These are phyloP conservation scores for Blastomyces gilchristii DNA, from an alignment of 2,329 filamentous ascomycete species.

Conservation along the genomic window DNA sequence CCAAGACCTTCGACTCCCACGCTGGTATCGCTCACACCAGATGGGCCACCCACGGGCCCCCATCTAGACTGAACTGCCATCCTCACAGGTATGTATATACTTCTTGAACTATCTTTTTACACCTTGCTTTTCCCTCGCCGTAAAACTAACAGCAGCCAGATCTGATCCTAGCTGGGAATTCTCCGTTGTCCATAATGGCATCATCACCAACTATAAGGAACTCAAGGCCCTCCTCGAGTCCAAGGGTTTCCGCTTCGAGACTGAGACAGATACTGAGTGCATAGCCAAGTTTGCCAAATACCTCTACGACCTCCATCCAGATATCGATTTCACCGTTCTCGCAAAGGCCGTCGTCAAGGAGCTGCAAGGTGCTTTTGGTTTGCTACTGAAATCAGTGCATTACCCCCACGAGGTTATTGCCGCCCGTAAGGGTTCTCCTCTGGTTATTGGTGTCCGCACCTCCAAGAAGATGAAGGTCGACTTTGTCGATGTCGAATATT, in stretches of 20 bases:
- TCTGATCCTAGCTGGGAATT: slow-evolving; percentile 96
- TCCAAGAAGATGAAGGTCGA: slow-evolving; percentile 99
- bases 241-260: slow-evolving; percentile 99
- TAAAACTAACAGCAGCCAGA: slow-evolving; percentile 37
- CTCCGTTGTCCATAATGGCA: slow-evolving; percentile 95
- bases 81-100: slow-evolving; percentile 70
- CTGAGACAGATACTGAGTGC: slow-evolving; percentile 97
- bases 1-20: slow-evolving; percentile 94
- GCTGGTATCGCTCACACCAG: slow-evolving; percentile 97
- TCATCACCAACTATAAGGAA: slow-evolving; percentile 99
- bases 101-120: too few relatives aligned
- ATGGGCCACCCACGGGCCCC: slow-evolving; percentile 95
- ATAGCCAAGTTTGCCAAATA: slow-evolving; percentile 99
- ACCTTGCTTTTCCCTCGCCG: not conserved
- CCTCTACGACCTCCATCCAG: slow-evolving; percentile 87
- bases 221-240: slow-evolving; percentile 80
- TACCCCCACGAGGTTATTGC: slow-evolving; percentile 97
- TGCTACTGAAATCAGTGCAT: slow-evolving; percentile 96
- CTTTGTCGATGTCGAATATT: slow-evolving; percentile 97
- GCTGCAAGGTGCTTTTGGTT: slow-evolving; percentile 92
- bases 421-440: slow-evolving; percentile 92
- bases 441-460: slow-evolving; percentile 94
- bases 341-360: slow-evolving; percentile 98
- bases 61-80: slow-evolving; percentile 93
- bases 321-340: slow-evolving; percentile 90